Conservation (phyloP, 805 yeast genomes). For the Candida nitratophila region DNA sequence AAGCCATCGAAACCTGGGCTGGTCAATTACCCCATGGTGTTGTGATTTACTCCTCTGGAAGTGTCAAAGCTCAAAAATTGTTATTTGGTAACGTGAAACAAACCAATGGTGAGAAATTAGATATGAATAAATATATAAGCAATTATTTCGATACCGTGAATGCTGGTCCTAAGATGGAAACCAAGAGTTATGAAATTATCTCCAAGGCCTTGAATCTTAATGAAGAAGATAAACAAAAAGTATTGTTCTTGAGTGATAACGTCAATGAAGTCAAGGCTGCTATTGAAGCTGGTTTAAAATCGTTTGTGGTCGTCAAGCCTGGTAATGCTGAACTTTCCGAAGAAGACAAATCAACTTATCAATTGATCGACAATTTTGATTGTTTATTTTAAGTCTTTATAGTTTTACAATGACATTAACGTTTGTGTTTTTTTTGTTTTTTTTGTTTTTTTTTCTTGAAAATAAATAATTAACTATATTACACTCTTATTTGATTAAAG, state of each 20-base stretch:
- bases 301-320: constrained; percentile 58
- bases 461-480: neutral
- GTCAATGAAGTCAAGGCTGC: constrained; percentile 76
- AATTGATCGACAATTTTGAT: constrained; percentile 24
- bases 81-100: constrained; percentile 58
- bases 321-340: constrained; percentile 56
- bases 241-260: constrained; percentile 76
- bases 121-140: constrained; percentile 44
- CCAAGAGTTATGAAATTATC: constrained; percentile 53
- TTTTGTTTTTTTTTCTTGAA: neutral
- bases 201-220: constrained; percentile 23
- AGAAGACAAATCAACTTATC: constrained; percentile 22
- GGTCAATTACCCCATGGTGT: constrained; percentile 25
- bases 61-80: constrained; percentile 78
- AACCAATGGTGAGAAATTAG: constrained; percentile 23
- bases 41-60: constrained; percentile 84
- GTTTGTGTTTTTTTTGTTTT: neutral
- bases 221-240: constrained; percentile 22
- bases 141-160: constrained; percentile 85
- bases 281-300: constrained; percentile 48
- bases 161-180: constrained; percentile 63
- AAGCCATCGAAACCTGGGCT: constrained; percentile 40
- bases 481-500: neutral
- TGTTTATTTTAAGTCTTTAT: constrained; percentile 7
- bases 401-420: neutral